Evolutionary conservation across 345 rosid species (phyloP), one percentile per base, ranked within the genome.

Genomic region (Linum lewisii): DNA sequence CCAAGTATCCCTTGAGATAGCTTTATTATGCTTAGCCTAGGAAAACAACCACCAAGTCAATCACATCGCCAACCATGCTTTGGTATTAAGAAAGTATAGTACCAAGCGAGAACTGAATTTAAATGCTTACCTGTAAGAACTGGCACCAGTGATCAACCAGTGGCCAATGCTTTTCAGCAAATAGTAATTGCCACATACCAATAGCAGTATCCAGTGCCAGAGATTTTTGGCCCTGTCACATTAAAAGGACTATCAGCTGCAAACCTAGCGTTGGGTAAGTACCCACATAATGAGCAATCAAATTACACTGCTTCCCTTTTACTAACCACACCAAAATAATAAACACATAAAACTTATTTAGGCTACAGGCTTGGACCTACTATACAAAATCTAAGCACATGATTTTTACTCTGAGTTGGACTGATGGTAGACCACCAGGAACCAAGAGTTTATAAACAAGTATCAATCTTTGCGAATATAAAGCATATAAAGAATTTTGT

Each of bases 131-230:
- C 94, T 89, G 97, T 63, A 93, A 79, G 73, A 93, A 93, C 64
- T 89, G 88, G 77, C 99, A 93, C 99, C 99, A 93, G 56, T 85
- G 89, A 63, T 85, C 94, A 62, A 89, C 88, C 65, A 93, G 63
- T 15, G 96, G 85, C 97, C 99, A 89, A 42, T 82, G 94, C 70
- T 76, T 89, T 68, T 93, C 99, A 64, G 96, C 95, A 79, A 93
- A 89, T 42, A 93, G 76, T 75, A 93, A 71, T 70, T 93, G 95
- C 99, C 99, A 93, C 99, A 93, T 89, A 34, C 97, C 99, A 54
- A 93, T 89, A 49, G 97, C 97, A n/a, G 97, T 85, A 77, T 93
- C 99, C 73, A 93, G 63, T 67, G 99, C 99, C 52, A 93, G 76
- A 61, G 99, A 89, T 69, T 93, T 93, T 73, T 93, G 97, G 64